A percentile compares a stretch with the other conserved stretches of the same genome.
Conservation (phyloP, 2,329 filamentous ascomycete genomes). For the Aspergillus quadrilineatus region DNA sequence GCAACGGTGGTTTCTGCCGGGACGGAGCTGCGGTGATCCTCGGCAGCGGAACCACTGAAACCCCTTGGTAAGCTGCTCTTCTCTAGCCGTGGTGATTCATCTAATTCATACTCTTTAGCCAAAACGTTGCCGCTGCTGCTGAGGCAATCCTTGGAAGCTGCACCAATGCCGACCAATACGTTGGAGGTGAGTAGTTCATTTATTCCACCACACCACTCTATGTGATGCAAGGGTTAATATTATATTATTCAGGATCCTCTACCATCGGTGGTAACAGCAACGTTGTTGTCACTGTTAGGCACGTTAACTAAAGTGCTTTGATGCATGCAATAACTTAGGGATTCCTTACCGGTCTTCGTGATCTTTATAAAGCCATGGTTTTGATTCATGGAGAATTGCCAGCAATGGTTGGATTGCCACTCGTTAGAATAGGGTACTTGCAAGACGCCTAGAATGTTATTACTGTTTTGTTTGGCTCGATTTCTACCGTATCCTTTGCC, state of each 20-base stretch:
- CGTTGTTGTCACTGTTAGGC: constrained; percentile 2
- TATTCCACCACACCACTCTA: background rate
- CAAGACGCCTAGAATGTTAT: constrained; percentile 2
- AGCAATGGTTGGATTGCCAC: constrained; percentile 3
- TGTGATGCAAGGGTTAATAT: background rate
- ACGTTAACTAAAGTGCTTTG: no score
- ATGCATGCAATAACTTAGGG: background rate
- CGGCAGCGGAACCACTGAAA: background rate
- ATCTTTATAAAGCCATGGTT: constrained; percentile 3
- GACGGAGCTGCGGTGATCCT: constrained; percentile 1
- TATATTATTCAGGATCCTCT: constrained; percentile 3
- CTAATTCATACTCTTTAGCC: background rate
- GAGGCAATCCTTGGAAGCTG: constrained; percentile 8
- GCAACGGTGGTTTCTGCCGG: constrained; percentile 3
- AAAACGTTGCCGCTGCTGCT: constrained; percentile 9
- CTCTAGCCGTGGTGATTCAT: background rate
- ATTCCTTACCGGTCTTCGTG: background rate
- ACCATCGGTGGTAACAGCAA: constrained; percentile 6
- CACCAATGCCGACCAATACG: constrained; percentile 4
- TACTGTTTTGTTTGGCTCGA: no score
- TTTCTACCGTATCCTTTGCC: no score
- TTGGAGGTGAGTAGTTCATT: background rate
- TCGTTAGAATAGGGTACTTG: constrained; percentile 7
- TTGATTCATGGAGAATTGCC: background rate
- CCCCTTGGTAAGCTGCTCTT: constrained; percentile 1